Conservation (phyloP, 768 basidiomycete species). For the Hygrophoropsis aurantiaca region DNA sequence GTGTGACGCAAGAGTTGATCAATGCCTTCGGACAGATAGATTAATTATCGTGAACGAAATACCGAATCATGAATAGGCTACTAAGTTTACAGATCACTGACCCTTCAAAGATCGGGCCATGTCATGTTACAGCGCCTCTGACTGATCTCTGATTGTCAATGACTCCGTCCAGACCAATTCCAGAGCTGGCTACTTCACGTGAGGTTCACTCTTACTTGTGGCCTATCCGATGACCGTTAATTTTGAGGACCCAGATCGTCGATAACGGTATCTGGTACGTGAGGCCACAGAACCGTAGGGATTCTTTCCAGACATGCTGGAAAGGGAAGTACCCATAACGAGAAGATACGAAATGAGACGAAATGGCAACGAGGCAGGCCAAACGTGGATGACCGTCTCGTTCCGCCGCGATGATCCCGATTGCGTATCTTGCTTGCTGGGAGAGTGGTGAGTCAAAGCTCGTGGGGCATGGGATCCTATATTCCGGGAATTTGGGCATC, state of each 20-base stretch:
- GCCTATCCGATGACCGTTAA: background rate
- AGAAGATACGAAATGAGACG: background rate
- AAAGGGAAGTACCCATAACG: slow-evolving; percentile 17
- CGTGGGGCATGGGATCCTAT: slow-evolving; percentile 8
- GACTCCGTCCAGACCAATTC: no score
- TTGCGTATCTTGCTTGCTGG: background rate
- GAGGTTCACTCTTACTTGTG: background rate
- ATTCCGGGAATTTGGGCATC: slow-evolving; percentile 2
- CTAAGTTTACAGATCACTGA: no score
- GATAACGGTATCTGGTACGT: slow-evolving; percentile 14
- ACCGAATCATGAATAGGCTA: no score
- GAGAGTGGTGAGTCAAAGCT: background rate
- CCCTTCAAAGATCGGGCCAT: no score
- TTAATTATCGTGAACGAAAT: no score
- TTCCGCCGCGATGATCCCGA: slow-evolving; percentile 19
- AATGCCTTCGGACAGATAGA: no score
- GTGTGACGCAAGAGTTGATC: no score
- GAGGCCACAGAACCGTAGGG: slow-evolving; percentile 9
- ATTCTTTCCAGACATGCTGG: slow-evolving; percentile 5
- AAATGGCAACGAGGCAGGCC: slow-evolving; percentile 21
- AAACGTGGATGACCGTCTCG: slow-evolving; percentile 19
- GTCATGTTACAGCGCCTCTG: no score
- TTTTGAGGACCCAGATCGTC: slow-evolving; percentile 18
- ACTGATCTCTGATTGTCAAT: no score
- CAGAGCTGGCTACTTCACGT: no score